These are phyloP conservation scores for Hypoxylon sp. DNA, from an alignment of 2,329 filamentous ascomycete genomes.

Conservation along the genomic window DNA sequence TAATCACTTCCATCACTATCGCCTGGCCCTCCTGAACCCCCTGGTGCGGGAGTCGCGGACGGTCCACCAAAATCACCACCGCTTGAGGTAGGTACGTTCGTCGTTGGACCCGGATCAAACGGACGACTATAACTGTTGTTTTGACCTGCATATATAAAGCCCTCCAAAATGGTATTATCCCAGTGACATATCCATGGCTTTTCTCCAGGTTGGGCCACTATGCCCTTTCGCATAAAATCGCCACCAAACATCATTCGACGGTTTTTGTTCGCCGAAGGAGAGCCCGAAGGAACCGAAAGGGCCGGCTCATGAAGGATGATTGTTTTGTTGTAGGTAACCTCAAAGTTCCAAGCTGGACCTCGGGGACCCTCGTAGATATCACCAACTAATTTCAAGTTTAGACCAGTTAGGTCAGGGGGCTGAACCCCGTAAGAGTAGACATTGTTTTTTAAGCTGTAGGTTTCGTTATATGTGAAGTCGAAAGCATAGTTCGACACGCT, in stretches of 20 bases:
- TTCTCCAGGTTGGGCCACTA: conserved; percentile 55
- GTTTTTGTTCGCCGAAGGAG: conserved; percentile 9
- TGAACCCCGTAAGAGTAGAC: conserved; percentile 64
- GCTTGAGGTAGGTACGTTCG: conserved; percentile 20
- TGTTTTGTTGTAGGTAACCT: conserved; percentile 63
- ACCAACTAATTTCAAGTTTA: conserved; percentile 58
- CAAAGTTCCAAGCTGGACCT: conserved; percentile 65
- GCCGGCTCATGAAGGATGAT: conserved; percentile 60
- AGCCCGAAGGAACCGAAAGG: conserved; percentile 30
- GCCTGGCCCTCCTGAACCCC: conserved; percentile 6
- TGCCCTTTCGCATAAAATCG: conserved; percentile 51
- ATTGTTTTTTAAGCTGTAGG: conserved; percentile 46
- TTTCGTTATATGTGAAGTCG: conserved; percentile 51
- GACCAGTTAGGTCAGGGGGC: conserved; percentile 54
- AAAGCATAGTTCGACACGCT: conserved; percentile 53
- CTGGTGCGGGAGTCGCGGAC: conserved; percentile 11
- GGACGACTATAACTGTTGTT: conserved; percentile 53
- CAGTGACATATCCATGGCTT: conserved; percentile 67
- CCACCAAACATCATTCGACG: conserved; percentile 44
- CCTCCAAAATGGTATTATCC: conserved; percentile 63
- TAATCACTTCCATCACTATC: conserved; percentile 6
- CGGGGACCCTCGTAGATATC: conserved; percentile 58
- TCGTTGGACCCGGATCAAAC: conserved; percentile 10
- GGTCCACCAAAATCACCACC: neutral
- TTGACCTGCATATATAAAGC: conserved; percentile 65